Percentiles rank a stretch among this genome's conserved stretches.
These are phyloP conservation scores for Penicillium subrubescens DNA, from an alignment of 495 filamentous ascomycete species.

Conservation along the genomic window DNA sequence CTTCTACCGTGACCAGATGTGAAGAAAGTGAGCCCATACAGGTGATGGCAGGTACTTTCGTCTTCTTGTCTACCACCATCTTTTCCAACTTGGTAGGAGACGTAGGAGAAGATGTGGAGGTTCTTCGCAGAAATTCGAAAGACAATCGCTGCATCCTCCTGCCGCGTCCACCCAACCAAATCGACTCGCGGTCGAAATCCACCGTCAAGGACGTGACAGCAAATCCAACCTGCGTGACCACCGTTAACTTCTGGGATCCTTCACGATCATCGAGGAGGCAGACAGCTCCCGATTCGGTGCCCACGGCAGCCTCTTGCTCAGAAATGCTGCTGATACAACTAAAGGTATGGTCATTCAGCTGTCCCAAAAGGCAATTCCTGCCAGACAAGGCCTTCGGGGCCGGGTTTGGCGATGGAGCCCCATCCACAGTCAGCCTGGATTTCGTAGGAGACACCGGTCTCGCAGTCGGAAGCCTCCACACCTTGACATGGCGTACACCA, in stretches of 20 bases:
- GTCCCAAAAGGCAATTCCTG: slow-evolving; percentile 58
- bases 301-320: slow-evolving; percentile 53
- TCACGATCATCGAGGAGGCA: slow-evolving; percentile 72
- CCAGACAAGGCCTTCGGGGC: slow-evolving; percentile 59
- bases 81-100: slow-evolving; percentile 30
- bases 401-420: slow-evolving; percentile 40
- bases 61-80: slow-evolving; percentile 25
- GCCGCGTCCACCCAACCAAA: slow-evolving; percentile 60
- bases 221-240: slow-evolving; percentile 40
- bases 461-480: slow-evolving; percentile 80
- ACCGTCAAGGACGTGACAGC: slow-evolving; percentile 54
- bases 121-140: slow-evolving; percentile 40
- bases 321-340: slow-evolving; percentile 75
- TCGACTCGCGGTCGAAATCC: slow-evolving; percentile 49
- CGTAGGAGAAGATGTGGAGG: slow-evolving; percentile 22
- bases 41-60: slow-evolving; percentile 43
- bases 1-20: slow-evolving; percentile 75
- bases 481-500: slow-evolving; percentile 89
- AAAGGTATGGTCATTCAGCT: slow-evolving; percentile 78
- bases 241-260: slow-evolving; percentile 63
- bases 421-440: slow-evolving; percentile 46
- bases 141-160: slow-evolving; percentile 41
- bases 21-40: slow-evolving; percentile 72
- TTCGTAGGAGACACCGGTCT: slow-evolving; percentile 51
- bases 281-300: slow-evolving; percentile 50